These are phyloP conservation scores for Ceratocystis huliohia DNA, from an alignment of 2,329 filamentous ascomycete species.

Conservation along the genomic window DNA sequence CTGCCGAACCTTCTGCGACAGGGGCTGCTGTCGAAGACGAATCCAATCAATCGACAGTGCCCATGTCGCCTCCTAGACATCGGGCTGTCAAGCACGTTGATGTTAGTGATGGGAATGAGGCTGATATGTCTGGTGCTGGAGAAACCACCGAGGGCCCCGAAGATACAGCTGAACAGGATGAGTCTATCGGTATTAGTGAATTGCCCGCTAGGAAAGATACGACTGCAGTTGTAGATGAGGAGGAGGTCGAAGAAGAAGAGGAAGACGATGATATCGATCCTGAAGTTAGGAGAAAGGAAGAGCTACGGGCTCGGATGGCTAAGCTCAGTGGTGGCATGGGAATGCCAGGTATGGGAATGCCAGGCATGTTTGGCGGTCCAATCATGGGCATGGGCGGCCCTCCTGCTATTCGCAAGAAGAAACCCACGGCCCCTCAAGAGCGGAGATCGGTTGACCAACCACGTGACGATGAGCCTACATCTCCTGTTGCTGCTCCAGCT, in stretches of 20 bases:
- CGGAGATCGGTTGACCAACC: slow-evolving; percentile 35
- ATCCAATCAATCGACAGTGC: slow-evolving; percentile 31
- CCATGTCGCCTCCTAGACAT: slow-evolving; percentile 41
- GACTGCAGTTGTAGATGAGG: neutral
- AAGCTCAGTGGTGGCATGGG: slow-evolving; percentile 98
- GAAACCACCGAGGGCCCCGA: slow-evolving; percentile 51
- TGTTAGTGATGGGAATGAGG: slow-evolving; percentile 48
- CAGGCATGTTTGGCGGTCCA: slow-evolving; percentile 75
- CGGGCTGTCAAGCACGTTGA: slow-evolving; percentile 29
- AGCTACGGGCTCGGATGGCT: slow-evolving; percentile 88
- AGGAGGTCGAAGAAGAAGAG: slow-evolving; percentile 46
- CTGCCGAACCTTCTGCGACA: slow-evolving; percentile 38
- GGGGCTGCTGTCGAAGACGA: slow-evolving; percentile 31
- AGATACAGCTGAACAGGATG: slow-evolving; percentile 57
- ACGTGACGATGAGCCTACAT: slow-evolving; percentile 34
- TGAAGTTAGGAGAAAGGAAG: slow-evolving; percentile 71
- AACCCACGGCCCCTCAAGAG: slow-evolving; percentile 28
- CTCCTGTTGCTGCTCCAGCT: slow-evolving; percentile 25
- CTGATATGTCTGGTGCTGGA: slow-evolving; percentile 51
- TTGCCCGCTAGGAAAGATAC: slow-evolving; percentile 27
- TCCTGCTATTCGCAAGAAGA: slow-evolving; percentile 44
- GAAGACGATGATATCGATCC: slow-evolving; percentile 78
- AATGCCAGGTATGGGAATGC: slow-evolving; percentile 93
- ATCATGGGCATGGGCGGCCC: slow-evolving; percentile 49
- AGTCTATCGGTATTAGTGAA: slow-evolving; percentile 55